Conservation (phyloP, 2,329 filamentous ascomycete genomes). For the Pseudogymnoascus verrucosus region DNA sequence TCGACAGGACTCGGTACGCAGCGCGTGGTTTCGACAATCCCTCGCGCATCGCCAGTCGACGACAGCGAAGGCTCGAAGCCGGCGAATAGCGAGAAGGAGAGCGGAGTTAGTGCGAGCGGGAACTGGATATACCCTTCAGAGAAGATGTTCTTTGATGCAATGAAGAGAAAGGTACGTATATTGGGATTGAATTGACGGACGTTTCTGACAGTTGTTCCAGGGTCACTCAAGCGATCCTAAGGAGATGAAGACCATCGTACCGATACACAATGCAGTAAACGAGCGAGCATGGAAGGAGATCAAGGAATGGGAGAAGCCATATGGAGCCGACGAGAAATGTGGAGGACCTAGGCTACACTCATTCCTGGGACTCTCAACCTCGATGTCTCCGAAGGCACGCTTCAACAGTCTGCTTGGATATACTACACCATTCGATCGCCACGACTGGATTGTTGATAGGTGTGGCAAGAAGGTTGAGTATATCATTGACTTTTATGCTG, state of each 20-base stretch:
- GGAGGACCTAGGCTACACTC: constrained; percentile 74
- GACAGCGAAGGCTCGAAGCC: constrained; percentile 36
- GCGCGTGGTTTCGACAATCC: constrained; percentile 74
- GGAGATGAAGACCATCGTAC: constrained; percentile 88
- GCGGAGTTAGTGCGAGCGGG: constrained; percentile 58
- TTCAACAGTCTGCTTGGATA: constrained; percentile 83
- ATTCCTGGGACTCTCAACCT: constrained; percentile 65
- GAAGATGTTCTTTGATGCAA: constrained; percentile 95
- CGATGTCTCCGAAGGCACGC: constrained; percentile 73
- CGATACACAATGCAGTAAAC: constrained; percentile 97
- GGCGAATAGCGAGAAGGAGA: constrained; percentile 73
- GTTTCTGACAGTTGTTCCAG: background rate
- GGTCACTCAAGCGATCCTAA: constrained; percentile 60
- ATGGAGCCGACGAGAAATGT: constrained; percentile 51
- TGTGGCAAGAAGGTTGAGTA: constrained; percentile 85
- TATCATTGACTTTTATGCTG: constrained; percentile 96
- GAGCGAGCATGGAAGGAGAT: constrained; percentile 94
- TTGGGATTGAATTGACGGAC: background rate
- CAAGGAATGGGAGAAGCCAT: constrained; percentile 74
- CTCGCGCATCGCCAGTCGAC: constrained; percentile 45
- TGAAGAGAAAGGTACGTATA: constrained; percentile 63
- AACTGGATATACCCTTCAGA: constrained; percentile 98
- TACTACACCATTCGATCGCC: constrained; percentile 82
- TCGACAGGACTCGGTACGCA: constrained; percentile 47
- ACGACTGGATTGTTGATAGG: constrained; percentile 94